Conservation (phyloP, 75 land plant species). For the Pseudotsuga menziesii region DNA sequence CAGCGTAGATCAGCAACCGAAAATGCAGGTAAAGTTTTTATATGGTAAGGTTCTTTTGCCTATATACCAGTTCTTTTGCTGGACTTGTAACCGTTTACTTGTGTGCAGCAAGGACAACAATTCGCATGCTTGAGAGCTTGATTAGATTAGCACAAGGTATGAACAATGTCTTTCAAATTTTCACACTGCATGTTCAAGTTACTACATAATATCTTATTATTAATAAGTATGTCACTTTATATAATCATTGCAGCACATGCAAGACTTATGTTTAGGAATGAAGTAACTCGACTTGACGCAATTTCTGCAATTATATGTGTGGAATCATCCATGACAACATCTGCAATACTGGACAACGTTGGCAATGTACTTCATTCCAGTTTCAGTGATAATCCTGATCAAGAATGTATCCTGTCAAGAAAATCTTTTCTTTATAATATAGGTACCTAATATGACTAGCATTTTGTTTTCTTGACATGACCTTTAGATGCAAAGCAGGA, state of each 20-base stretch:
- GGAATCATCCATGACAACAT: conserved; percentile 97
- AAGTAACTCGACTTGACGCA: conserved; percentile 83
- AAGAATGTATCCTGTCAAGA: conserved; percentile 79
- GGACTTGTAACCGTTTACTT: not conserved
- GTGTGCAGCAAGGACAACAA: conserved; percentile 84
- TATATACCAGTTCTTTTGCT: not conserved
- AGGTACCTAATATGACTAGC: not conserved
- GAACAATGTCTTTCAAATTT: not conserved
- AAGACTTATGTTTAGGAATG: conserved; percentile 88
- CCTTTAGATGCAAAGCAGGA: conserved; percentile 75
- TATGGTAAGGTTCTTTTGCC: not conserved
- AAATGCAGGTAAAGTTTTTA: conserved; percentile 67
- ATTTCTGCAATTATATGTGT: conserved; percentile 88
- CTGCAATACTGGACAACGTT: conserved; percentile 83
- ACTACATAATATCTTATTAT: not conserved
- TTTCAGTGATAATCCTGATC: conserved; percentile 79
- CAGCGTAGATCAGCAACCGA: conserved; percentile 82
- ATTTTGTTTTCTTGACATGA: conserved; percentile 23
- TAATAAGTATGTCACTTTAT: not conserved
- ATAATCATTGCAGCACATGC: conserved; percentile 75
- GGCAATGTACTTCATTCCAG: conserved; percentile 94
- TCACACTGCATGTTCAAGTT: not conserved
- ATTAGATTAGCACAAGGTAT: conserved; percentile 95
- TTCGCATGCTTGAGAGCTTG: conserved; percentile 95
- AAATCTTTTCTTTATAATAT: not conserved